Evolutionary conservation across 495 filamentous ascomycete genomes (phyloP), one percentile per base, ranked within the genome.

Genomic region (Xylaria curta): DNA sequence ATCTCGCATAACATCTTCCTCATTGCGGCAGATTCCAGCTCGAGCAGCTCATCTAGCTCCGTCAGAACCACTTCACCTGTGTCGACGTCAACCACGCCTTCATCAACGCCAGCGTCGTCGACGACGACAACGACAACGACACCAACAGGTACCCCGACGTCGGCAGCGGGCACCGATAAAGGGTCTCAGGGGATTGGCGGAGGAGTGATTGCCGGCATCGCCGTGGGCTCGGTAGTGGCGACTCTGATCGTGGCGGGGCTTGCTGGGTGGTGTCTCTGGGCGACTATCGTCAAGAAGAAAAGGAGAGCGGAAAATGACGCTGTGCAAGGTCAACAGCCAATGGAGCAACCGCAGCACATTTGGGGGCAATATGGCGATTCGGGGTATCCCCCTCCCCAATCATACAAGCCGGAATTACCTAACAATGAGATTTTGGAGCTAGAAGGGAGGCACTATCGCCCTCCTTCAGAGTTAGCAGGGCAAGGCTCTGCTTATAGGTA

Each of bases 361-460:
- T 19, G 17, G 53, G 53, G 13, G 26, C 53, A 56, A 56, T 31
- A 56, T 56, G 53, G 21, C 31, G 53, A 56, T 28, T 28, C 24
- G 53, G 53, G 21, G 53, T 56, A 56, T 5, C 24, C 53, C 12
- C 24, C 4, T 56, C 17, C 53, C 21, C 53, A 28, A 56, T 13
- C 53, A 56, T 7, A 56, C 24, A 28, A 13, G 24, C 12, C 17
- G 53, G 53, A 56, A 56, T 9, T 56, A 24, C 53, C 53, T 56
- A 56, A 56, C 53, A 56, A 56, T 56, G 53, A 56, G 26, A 28
- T 56, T 56, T 56, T 21, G 24, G 53, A 56, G 53, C 53, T 56
- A 31, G 53, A 56, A 56, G 53, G 53, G 9, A 26, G 5, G 53
- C 53, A 46, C 17, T 3, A 46, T 46, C 28, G 28, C 28, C 28